A percentile compares a stretch with the other conserved stretches of the same genome.
These are phyloP conservation scores for Caryopteris hybrid DNA, from an alignment of 305 asterid genomes.

Conservation along the genomic window DNA sequence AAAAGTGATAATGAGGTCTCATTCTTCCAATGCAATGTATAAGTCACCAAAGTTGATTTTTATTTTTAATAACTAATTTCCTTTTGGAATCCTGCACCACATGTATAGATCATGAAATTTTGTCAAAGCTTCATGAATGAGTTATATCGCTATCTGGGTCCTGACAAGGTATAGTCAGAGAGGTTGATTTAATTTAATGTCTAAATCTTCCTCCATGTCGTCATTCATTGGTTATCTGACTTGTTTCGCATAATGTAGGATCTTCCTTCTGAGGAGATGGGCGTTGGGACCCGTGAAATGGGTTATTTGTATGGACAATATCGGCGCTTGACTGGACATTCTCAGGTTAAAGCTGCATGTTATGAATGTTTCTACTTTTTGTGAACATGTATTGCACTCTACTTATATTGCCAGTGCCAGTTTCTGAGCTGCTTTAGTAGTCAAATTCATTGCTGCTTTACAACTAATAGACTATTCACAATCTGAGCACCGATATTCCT, in stretches of 20 bases:
- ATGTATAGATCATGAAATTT: conserved; percentile 78
- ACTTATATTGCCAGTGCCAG: background rate
- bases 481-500: background rate
- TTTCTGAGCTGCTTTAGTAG: no score
- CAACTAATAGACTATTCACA: conserved; percentile 1
- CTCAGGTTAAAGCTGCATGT: conserved; percentile 65
- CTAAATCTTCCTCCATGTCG: conserved; percentile 13
- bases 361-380: background rate
- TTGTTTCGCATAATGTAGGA: conserved; percentile 48
- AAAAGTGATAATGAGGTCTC: conserved; percentile 88
- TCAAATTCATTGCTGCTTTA: background rate
- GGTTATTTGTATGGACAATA: conserved; percentile 94
- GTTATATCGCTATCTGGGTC: conserved; percentile 90
- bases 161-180: conserved; percentile 68
- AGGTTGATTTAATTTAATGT: conserved; percentile 12
- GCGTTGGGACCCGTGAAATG: conserved; percentile 98
- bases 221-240: conserved; percentile 21
- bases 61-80: conserved; percentile 13
- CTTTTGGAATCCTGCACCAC: conserved; percentile 16
- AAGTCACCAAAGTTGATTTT: conserved; percentile 18
- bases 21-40: conserved; percentile 15
- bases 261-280: conserved; percentile 99
- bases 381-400: background rate
- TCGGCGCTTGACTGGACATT: conserved; percentile 87
- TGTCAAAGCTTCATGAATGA: conserved; percentile 99